A percentile compares a stretch with the other conserved stretches of the same genome.
Conservation (phyloP, 169 alveolate species). For the Babesia caballi region DNA sequence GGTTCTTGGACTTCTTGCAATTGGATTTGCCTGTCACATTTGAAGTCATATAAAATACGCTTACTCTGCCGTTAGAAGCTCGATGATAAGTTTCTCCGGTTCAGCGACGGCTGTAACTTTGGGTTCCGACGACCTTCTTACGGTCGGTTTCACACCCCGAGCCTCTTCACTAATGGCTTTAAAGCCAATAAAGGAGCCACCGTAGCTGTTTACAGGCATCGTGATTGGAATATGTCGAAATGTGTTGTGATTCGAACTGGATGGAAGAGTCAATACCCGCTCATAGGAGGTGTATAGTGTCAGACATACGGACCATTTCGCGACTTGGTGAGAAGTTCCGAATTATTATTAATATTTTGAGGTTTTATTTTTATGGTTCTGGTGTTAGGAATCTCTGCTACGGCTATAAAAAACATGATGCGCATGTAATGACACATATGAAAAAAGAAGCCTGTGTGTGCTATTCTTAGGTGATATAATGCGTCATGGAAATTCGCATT, state of each 20-base stretch:
- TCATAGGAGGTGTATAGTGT: no score
- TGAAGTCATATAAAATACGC: background rate
- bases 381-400: background rate
- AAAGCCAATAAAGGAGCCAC: conserved; percentile 64
- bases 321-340: no score
- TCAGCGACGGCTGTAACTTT: background rate
- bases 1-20: conserved; percentile 47
- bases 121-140: background rate
- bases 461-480: background rate
- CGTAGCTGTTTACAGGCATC: conserved; percentile 53
- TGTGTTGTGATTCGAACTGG: background rate
- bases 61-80: conserved; percentile 30
- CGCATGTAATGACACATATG: no score
- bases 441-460: no score
- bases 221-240: background rate
- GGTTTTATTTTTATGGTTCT: background rate
- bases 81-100: conserved; percentile 41
- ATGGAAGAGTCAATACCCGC: no score
- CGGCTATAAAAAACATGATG: no score
- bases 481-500: background rate
- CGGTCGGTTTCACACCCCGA: background rate
- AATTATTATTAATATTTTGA: no score
- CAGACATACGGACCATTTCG: no score
- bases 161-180: conserved; percentile 48
- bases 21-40: conserved; percentile 14